phyloP scores from a whole-genome alignment of 2,329 filamentous ascomycete species.

The Scedosporium aurantiacum region DNA sequence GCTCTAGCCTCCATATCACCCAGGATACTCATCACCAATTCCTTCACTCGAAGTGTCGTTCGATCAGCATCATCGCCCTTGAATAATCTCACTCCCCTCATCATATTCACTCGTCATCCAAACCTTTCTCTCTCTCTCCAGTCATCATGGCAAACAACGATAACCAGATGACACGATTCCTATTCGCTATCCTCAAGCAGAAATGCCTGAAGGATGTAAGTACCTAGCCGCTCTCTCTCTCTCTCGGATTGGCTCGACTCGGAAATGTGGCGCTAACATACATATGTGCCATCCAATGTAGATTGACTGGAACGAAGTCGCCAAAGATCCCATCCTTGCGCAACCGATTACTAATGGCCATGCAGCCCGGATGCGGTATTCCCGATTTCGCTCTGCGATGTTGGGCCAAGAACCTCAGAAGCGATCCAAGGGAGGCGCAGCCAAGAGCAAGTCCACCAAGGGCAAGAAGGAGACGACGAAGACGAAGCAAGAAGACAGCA shows the following conservation, averaged over 20 bases:
- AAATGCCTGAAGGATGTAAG: constrained; percentile 51
- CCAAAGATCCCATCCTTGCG: constrained; percentile 39
- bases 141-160: constrained; percentile 43
- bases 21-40: background rate
- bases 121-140: constrained; percentile 6
- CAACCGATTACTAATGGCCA: constrained; percentile 49
- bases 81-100: background rate
- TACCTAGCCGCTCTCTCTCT: constrained; percentile 9
- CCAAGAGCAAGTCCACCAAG: constrained; percentile 36
- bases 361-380: constrained; percentile 49
- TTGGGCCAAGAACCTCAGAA: constrained; percentile 36
- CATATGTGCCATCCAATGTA: constrained; percentile 14
- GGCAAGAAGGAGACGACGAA: constrained; percentile 22
- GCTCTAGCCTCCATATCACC: background rate
- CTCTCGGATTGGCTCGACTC: background rate
- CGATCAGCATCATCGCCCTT: background rate
- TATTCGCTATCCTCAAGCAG: constrained; percentile 49
- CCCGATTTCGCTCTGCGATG: constrained; percentile 38
- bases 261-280: constrained; percentile 10
- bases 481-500: constrained; percentile 21
- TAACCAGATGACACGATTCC: constrained; percentile 44
- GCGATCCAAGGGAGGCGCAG: constrained; percentile 25
- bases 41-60: background rate
- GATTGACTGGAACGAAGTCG: constrained; percentile 51
- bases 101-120: background rate